Percentiles rank a stretch among this genome's conserved stretches.
Evolutionary conservation across 2,329 filamentous ascomycete species (phyloP).

Genomic region (Aspergillus pseudoterreus): DNA sequence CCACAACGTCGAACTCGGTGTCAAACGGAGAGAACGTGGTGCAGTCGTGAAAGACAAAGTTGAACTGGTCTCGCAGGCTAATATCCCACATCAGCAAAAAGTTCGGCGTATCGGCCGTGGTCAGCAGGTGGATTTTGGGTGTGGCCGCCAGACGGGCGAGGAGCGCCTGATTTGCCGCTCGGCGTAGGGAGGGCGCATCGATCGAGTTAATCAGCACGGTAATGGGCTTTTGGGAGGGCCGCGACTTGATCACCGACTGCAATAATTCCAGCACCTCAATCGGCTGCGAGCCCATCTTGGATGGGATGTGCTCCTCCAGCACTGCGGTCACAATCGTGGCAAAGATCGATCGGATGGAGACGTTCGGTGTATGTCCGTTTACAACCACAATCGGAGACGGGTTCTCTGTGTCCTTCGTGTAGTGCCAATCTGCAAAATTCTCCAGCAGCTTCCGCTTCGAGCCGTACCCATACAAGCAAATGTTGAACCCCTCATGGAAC

Average conservation of each 20-base stretch:
- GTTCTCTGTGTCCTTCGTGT: constrained; percentile 40
- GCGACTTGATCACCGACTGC: constrained; percentile 56
- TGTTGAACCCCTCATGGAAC: constrained; percentile 76
- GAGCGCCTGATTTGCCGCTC: constrained; percentile 63
- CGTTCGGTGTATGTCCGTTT: constrained; percentile 68
- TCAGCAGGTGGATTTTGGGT: constrained; percentile 67
- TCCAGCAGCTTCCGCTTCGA: constrained; percentile 76
- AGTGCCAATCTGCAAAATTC: constrained; percentile 69
- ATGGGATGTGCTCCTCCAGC: constrained; percentile 37
- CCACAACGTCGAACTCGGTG: constrained; percentile 76
- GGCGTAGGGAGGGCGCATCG: constrained; percentile 74
- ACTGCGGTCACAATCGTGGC: constrained; percentile 64
- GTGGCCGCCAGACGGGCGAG: constrained; percentile 75
- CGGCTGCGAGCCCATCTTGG: constrained; percentile 61
- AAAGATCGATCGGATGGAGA: constrained; percentile 44
- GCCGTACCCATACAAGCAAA: constrained; percentile 90
- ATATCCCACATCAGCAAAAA: constrained; percentile 89
- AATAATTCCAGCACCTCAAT: constrained; percentile 66
- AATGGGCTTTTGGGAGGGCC: constrained; percentile 44
- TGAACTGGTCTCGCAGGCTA: constrained; percentile 74
- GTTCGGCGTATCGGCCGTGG: constrained; percentile 82
- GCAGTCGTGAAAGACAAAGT: constrained; percentile 88
- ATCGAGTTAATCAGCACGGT: constrained; percentile 81
- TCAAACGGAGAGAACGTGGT: constrained; percentile 79
- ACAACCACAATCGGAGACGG: constrained; percentile 69